phyloP scores from a whole-genome alignment of 495 filamentous ascomycete species.

The Parachaetomium inaequale region DNA sequence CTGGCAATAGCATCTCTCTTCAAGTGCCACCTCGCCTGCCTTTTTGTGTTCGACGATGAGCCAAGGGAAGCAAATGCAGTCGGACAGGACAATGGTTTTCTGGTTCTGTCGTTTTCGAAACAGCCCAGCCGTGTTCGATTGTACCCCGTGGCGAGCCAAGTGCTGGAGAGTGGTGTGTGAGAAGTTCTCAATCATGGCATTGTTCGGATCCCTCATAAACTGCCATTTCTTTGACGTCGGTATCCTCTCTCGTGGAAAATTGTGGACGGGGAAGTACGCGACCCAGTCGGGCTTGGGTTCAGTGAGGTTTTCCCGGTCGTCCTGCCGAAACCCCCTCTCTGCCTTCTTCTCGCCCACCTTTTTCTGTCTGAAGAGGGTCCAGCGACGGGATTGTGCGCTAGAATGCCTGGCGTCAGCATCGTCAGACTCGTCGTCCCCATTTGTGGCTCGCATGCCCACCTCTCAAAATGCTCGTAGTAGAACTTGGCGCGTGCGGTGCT shows the following conservation, averaged over 20 bases:
- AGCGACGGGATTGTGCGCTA: neutral
- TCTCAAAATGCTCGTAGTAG: neutral
- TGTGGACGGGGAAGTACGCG: neutral
- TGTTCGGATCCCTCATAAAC: no score
- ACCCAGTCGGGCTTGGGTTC: slow-evolving; percentile 3
- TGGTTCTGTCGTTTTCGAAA: neutral
- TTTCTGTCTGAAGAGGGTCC: neutral
- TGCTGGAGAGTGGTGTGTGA: neutral
- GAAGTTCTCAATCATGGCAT: neutral
- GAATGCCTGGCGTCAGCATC: neutral
- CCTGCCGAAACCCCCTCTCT: neutral
- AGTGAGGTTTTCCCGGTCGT: neutral
- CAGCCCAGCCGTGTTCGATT: neutral
- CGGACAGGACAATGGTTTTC: neutral
- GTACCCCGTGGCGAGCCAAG: neutral
- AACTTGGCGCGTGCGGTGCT: neutral
- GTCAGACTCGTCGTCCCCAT: neutral
- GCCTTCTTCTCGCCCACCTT: neutral
- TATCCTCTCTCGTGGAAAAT: neutral
- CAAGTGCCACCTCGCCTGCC: neutral
- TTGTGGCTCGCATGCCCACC: neutral
- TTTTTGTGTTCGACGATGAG: slow-evolving; percentile 9
- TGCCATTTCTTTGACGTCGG: neutral
- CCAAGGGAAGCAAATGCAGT: slow-evolving; percentile 11
- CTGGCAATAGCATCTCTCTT: neutral